Evolutionary conservation across 164 flowering plant genomes (phyloP).

Genomic region (Chimonanthus salicifolius): DNA sequence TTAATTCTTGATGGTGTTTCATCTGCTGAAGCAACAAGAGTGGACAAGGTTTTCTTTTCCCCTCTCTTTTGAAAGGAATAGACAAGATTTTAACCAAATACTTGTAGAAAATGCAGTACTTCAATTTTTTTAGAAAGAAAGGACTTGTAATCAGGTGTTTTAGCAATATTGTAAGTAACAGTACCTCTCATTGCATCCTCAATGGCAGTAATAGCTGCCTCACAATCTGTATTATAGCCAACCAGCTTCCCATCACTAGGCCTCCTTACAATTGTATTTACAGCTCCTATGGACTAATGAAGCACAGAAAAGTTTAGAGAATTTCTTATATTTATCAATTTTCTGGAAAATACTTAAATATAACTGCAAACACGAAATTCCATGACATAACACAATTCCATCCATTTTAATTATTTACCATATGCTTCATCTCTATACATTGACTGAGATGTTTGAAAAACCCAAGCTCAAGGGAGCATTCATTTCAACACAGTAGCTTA

Average conservation of each 20-base stretch:
- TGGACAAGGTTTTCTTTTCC: too few species aligned
- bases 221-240: conserved; percentile 70
- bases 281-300: conserved; percentile 62
- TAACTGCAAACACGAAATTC: neutral
- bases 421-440: neutral
- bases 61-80: too few species aligned
- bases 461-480: too few species aligned
- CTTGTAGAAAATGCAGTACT: too few species aligned
- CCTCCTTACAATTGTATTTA: conserved; percentile 59
- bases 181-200: conserved; percentile 60
- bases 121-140: too few species aligned
- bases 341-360: neutral
- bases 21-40: neutral
- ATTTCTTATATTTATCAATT: neutral
- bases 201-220: conserved; percentile 61
- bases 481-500: too few species aligned
- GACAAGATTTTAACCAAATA: too few species aligned
- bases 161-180: too few species aligned
- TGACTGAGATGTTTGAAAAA: neutral
- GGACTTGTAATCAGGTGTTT: too few species aligned
- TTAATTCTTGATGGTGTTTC: neutral
- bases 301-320: conserved; percentile 7
- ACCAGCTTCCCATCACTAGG: conserved; percentile 55
- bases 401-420: neutral
- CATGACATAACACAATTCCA: neutral